Evolutionary conservation across 1,139 yeast species (phyloP).

Genomic region (Candida glucosophila): DNA sequence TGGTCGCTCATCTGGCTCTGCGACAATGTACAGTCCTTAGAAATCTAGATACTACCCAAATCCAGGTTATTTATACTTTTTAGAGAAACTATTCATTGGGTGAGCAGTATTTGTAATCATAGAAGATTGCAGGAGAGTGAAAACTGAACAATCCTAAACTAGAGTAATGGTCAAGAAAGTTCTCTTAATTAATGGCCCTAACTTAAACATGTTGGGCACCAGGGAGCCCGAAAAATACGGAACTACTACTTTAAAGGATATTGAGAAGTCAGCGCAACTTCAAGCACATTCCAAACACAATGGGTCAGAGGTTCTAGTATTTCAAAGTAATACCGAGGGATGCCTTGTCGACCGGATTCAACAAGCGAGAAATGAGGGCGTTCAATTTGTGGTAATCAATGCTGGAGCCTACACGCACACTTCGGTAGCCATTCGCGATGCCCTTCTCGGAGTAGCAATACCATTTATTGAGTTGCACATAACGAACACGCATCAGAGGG

Average conservation of each 20-base stretch:
- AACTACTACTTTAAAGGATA: constrained; percentile 31
- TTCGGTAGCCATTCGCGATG: constrained; percentile 42
- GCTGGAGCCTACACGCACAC: constrained; percentile 49
- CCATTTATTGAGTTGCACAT: constrained; percentile 43
- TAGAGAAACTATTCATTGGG: no score
- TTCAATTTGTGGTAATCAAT: constrained; percentile 34
- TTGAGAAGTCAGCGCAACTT: constrained; percentile 29
- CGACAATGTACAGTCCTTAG: constrained; percentile 5
- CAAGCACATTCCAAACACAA: constrained; percentile 25
- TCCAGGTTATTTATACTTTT: not conserved
- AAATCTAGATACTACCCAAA: not conserved
- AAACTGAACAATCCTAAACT: no score
- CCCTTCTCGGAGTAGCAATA: constrained; percentile 36
- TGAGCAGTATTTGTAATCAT: no score
- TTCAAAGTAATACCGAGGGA: constrained; percentile 42
- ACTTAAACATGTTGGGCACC: constrained; percentile 37
- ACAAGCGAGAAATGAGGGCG: constrained; percentile 31
- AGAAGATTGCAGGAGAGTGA: not conserved
- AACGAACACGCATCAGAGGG: constrained; percentile 42
- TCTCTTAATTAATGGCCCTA: constrained; percentile 39
- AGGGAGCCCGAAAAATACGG: constrained; percentile 46
- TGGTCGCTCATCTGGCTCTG: constrained; percentile 9
- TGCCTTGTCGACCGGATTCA: constrained; percentile 38
- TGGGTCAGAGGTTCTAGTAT: constrained; percentile 22
- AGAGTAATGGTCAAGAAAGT: constrained; percentile 38